A percentile compares a stretch with the other conserved stretches of the same genome.
These are phyloP conservation scores for Modicella reniformis DNA, from an alignment of 371 early-diverging fungal genomes.

Conservation along the genomic window DNA sequence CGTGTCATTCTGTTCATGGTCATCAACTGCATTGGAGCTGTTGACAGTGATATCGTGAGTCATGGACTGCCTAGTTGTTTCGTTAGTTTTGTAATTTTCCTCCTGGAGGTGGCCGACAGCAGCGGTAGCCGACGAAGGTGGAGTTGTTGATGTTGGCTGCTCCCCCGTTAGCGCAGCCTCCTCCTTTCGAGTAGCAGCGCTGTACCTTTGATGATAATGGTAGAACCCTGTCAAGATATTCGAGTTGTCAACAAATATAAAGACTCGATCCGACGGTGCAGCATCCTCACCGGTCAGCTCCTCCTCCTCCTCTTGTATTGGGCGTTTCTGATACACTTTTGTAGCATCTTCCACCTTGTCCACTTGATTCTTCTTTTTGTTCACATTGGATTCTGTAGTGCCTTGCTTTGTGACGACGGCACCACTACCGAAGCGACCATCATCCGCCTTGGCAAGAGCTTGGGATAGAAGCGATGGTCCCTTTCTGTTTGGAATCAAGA, in stretches of 20 bases:
- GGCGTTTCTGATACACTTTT: background rate
- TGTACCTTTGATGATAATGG: constrained; percentile 27
- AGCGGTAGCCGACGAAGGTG: background rate
- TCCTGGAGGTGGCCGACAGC: background rate
- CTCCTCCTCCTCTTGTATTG: background rate
- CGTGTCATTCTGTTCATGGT: constrained; percentile 11
- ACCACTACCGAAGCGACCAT: background rate
- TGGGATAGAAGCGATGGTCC: constrained; percentile 5
- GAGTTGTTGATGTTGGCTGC: background rate
- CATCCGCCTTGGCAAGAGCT: background rate
- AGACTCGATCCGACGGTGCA: constrained; percentile 18
- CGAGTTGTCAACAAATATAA: constrained; percentile 59
- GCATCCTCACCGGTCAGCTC: constrained; percentile 1
- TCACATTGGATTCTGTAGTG: background rate
- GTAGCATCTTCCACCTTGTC: background rate
- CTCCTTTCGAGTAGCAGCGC: background rate
- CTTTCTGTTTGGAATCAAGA: constrained; percentile 2
- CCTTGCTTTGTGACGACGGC: too few species aligned
- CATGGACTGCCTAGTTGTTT: background rate
- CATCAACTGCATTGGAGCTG: background rate
- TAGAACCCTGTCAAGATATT: constrained; percentile 56
- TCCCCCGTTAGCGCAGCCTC: background rate
- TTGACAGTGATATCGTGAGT: too few species aligned
- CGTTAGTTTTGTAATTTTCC: background rate
- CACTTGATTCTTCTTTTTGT: background rate